phyloP scores from a whole-genome alignment of 306 rosid genomes.

The Trifolium dubium region DNA sequence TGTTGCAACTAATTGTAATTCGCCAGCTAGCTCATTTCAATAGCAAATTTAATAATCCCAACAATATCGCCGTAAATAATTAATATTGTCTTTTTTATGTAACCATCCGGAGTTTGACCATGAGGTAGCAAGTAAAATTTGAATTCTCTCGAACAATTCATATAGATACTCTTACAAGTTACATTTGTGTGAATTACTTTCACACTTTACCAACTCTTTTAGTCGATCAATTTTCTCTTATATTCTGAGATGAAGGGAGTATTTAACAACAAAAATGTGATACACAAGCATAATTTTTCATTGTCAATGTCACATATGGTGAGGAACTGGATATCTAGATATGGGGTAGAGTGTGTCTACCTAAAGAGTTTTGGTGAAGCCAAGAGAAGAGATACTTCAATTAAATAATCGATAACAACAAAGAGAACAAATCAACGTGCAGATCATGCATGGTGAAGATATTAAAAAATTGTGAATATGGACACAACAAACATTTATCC shows the following conservation, averaged over 20 bases:
- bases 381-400: not conserved
- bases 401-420: not conserved
- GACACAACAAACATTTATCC: not conserved
- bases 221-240: not conserved
- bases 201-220: not conserved
- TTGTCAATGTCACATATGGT: not conserved
- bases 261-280: too few relatives aligned
- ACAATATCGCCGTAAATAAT: not conserved
- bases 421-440: not conserved
- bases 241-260: too few relatives aligned
- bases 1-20: not conserved
- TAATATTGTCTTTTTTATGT: not conserved
- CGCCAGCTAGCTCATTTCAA: not conserved
- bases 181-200: not conserved
- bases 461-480: not conserved
- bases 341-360: not conserved
- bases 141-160: too few relatives aligned
- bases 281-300: too few relatives aligned
- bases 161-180: not conserved
- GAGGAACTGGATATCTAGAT: slow-evolving; percentile 9
- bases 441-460: not conserved
- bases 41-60: not conserved
- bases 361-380: not conserved
- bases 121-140: not conserved
- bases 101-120: not conserved